phyloP scores from a whole-genome alignment of 257 asterid species.

The Coffea canephora region DNA sequence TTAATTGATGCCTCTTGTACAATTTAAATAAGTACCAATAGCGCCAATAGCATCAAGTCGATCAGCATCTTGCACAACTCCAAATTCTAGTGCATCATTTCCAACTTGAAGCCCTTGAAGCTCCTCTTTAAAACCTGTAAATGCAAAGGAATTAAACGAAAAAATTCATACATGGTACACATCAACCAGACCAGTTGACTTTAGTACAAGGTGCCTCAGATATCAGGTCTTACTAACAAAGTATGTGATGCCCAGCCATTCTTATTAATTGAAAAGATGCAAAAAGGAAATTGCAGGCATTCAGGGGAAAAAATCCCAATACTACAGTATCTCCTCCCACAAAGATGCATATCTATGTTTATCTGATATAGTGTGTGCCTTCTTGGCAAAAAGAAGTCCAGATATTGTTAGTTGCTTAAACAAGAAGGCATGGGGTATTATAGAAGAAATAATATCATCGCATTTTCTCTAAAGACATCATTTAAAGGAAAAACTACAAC shows the following conservation, averaged over 20 bases:
- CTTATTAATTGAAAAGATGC: not conserved
- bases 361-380: not conserved
- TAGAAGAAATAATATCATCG: not conserved
- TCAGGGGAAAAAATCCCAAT: not conserved
- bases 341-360: not conserved
- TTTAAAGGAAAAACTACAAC: not conserved
- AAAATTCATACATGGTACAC: not conserved
- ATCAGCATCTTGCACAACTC: slow-evolving; percentile 97
- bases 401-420: not conserved
- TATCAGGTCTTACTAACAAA: not conserved
- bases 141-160: slow-evolving; percentile 11
- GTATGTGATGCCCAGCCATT: not conserved
- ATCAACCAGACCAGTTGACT: not conserved
- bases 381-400: not conserved
- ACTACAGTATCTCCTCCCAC: not conserved
- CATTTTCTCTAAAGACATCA: not conserved
- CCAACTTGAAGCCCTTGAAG: slow-evolving; percentile 40
- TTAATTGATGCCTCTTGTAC: not conserved
- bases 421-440: not conserved
- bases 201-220: too few species aligned
- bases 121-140: slow-evolving; percentile 87
- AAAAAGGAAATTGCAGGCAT: not conserved
- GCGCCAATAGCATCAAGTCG: slow-evolving; percentile 99
- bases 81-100: slow-evolving; percentile 56
- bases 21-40: slow-evolving; percentile 41